These are phyloP conservation scores for Tolypocladium paradoxum DNA, from an alignment of 2,329 filamentous ascomycete species.

Conservation along the genomic window DNA sequence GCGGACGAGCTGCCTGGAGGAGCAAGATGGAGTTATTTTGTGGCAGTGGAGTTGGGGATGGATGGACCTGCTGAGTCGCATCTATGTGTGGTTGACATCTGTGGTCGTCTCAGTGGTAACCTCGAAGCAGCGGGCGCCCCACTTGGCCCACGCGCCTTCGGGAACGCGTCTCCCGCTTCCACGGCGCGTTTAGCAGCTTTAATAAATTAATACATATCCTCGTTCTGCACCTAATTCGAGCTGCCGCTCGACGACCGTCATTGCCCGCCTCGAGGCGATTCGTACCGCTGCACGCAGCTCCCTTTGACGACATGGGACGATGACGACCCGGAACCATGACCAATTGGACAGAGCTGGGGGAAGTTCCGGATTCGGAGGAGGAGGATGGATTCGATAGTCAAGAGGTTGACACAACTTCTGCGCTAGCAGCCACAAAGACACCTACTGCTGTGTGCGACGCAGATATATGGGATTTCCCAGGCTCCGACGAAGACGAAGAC, in stretches of 20 bases:
- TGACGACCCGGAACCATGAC: conserved; percentile 25
- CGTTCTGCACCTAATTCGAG: neutral
- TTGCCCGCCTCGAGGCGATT: neutral
- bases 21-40: neutral
- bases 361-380: conserved; percentile 41
- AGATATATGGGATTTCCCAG: conserved; percentile 26
- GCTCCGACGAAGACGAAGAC: conserved; percentile 13
- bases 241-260: neutral
- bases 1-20: neutral
- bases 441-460: neutral
- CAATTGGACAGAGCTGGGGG: conserved; percentile 39
- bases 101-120: no score
- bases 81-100: neutral
- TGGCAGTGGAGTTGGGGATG: neutral
- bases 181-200: conserved; percentile 12
- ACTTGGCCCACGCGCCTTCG: conserved; percentile 2
- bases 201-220: neutral
- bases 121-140: neutral
- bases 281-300: neutral
- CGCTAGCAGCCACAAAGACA: neutral
- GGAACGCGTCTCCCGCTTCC: conserved; percentile 16
- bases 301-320: conserved; percentile 10
- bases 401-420: conserved; percentile 5
- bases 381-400: conserved; percentile 32
- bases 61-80: neutral